phyloP scores from a whole-genome alignment of 148 eudicot species.

The Chenopodium quinoa region DNA sequence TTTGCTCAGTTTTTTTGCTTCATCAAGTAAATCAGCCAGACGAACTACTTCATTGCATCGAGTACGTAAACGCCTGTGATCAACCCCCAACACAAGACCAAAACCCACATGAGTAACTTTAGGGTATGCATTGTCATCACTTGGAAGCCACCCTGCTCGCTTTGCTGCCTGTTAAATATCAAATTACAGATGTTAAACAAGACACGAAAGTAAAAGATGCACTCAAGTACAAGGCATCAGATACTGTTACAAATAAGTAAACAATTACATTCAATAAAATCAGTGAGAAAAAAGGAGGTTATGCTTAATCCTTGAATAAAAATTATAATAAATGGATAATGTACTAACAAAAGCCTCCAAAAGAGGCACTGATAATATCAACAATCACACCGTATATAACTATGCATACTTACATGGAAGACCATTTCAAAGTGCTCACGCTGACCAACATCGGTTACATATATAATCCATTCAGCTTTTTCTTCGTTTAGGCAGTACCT shows the following conservation, averaged over 20 bases:
- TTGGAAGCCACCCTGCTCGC: slow-evolving; percentile 82
- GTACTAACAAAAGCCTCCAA: not conserved
- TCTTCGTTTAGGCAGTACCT: slow-evolving; percentile 96
- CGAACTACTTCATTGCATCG: slow-evolving; percentile 74
- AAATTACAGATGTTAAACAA: not conserved
- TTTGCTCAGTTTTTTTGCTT: slow-evolving; percentile 78
- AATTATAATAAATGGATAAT: not conserved
- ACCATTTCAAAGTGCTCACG: slow-evolving; percentile 85
- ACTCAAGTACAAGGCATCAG: not conserved
- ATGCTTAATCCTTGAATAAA: not conserved
- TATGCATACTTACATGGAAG: slow-evolving; percentile 55
- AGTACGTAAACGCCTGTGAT: slow-evolving; percentile 82
- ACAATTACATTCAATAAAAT: not conserved
- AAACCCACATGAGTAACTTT: slow-evolving; percentile 82
- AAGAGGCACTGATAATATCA: slow-evolving; percentile 1
- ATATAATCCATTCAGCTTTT: slow-evolving; percentile 86
- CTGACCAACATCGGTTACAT: slow-evolving; percentile 91
- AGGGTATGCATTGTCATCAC: slow-evolving; percentile 51
- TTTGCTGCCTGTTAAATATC: slow-evolving; percentile 58
- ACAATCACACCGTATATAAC: slow-evolving; percentile 1
- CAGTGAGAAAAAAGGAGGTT: not conserved
- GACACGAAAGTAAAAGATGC: not conserved
- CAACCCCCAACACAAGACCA: slow-evolving; percentile 92
- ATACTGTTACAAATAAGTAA: not conserved
- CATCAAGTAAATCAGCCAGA: slow-evolving; percentile 80